These are phyloP conservation scores for Waltergamsia citrina DNA, from an alignment of 2,329 filamentous ascomycete species.

Conservation along the genomic window DNA sequence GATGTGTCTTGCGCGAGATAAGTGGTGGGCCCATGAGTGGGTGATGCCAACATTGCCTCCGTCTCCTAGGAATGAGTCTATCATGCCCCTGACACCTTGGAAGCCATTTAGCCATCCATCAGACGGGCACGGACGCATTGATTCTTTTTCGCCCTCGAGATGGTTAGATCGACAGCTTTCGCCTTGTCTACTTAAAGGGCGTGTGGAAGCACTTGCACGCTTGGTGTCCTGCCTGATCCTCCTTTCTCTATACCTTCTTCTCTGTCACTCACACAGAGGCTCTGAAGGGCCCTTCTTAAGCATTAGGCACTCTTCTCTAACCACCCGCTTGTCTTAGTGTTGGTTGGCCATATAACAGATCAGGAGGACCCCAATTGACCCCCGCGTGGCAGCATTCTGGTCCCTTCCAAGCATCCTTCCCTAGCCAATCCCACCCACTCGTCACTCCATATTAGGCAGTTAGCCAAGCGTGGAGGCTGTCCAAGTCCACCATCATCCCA, in stretches of 20 bases:
- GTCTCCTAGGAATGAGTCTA: neutral
- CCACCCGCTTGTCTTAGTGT: too few relatives aligned
- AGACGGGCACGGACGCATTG: neutral
- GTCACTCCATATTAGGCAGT: slow-evolving; percentile 19
- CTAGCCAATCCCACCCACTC: slow-evolving; percentile 17
- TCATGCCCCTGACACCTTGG: slow-evolving; percentile 1
- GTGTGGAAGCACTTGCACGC: neutral
- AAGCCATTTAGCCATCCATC: neutral
- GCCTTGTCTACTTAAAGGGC: too few relatives aligned
- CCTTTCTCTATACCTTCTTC: slow-evolving; percentile 13
- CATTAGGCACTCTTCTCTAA: too few relatives aligned
- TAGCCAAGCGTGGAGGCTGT: slow-evolving; percentile 15
- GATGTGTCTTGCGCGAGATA: slow-evolving; percentile 6
- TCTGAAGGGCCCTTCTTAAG: too few relatives aligned
- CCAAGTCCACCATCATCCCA: slow-evolving; percentile 20
- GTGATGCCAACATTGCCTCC: neutral
- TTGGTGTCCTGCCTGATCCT: neutral
- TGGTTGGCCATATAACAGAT: too few relatives aligned
- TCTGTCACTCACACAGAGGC: too few relatives aligned
- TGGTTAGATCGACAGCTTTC: too few relatives aligned
- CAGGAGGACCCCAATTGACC: neutral
- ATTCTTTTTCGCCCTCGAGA: too few relatives aligned
- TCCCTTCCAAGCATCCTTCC: slow-evolving; percentile 5
- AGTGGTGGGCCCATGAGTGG: slow-evolving; percentile 6
- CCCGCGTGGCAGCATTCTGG: neutral